phyloP scores from a whole-genome alignment of 768 basidiomycete genomes.

The Termitomyces sp. region DNA sequence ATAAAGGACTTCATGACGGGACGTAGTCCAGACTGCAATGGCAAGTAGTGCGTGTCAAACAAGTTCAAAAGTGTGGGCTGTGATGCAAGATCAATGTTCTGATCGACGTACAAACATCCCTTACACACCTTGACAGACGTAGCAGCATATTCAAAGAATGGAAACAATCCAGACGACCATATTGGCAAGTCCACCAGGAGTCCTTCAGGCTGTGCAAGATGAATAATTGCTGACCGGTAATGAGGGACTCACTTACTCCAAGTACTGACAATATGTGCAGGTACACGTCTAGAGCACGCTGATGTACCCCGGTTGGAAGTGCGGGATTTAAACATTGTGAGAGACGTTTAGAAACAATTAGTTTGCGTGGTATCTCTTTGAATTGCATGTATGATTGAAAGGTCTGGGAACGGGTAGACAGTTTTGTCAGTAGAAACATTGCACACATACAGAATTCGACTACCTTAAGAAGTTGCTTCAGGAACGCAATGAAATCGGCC shows the following conservation, averaged over 20 bases:
- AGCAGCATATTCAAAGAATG: conserved; percentile 98
- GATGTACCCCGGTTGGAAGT: conserved; percentile 93
- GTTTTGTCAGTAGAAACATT: not conserved
- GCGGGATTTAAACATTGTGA: conserved; percentile 98
- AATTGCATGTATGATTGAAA: conserved; percentile 92
- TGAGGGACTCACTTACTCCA: conserved; percentile 53
- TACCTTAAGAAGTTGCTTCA: conserved; percentile 91
- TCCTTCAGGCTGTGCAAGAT: conserved; percentile 66
- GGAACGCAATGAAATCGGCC: conserved; percentile 98
- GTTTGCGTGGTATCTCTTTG: conserved; percentile 92
- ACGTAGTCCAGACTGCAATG: conserved; percentile 73
- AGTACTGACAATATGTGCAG: conserved; percentile 86
- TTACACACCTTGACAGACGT: conserved; percentile 85
- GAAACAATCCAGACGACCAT: conserved; percentile 96
- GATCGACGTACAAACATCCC: not conserved
- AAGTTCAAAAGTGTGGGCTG: conserved; percentile 85
- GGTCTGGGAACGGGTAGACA: conserved; percentile 44
- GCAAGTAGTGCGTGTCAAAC: conserved; percentile 91
- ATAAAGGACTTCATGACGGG: conserved; percentile 95
- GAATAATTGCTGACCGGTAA: not conserved
- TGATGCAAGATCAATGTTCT: not conserved
- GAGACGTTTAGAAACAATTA: conserved; percentile 90
- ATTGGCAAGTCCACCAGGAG: conserved; percentile 79
- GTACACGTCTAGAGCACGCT: conserved; percentile 94
- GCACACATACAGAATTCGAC: conserved; percentile 1